Percentiles rank a stretch among this genome's conserved stretches.
These are phyloP conservation scores for Pelargonium australe DNA, from an alignment of 441 rosid genomes.

Conservation along the genomic window DNA sequence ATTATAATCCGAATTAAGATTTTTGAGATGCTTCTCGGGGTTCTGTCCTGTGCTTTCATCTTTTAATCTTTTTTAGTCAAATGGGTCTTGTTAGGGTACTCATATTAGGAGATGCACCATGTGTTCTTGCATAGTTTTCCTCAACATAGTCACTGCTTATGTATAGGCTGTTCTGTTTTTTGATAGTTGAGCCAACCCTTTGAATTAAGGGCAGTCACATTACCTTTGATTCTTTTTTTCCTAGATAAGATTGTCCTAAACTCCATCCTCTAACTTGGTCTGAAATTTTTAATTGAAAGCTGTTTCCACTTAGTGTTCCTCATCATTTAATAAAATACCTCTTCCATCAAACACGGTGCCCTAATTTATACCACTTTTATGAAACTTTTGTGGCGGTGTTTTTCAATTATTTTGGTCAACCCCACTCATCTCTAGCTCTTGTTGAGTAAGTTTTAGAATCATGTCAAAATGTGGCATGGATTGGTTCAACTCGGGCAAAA, in stretches of 20 bases:
- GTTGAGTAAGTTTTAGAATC: no score
- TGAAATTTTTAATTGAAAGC: slow-evolving; percentile 13
- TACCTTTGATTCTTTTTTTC: slow-evolving; percentile 31
- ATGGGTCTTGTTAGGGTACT: slow-evolving; percentile 17
- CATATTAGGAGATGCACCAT: slow-evolving; percentile 30
- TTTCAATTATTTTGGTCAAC: not conserved
- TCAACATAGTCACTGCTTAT: slow-evolving; percentile 28
- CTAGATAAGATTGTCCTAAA: not conserved
- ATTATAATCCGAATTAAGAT: not conserved
- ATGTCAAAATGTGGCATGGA: no score
- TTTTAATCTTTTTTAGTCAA: slow-evolving; percentile 20
- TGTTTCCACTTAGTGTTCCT: slow-evolving; percentile 15
- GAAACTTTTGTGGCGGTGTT: not conserved
- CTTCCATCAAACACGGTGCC: not conserved
- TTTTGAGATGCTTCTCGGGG: slow-evolving; percentile 47
- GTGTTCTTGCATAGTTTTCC: slow-evolving; percentile 81
- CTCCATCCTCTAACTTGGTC: slow-evolving; percentile 18
- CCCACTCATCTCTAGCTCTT: no score
- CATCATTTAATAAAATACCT: slow-evolving; percentile 8
- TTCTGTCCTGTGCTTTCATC: slow-evolving; percentile 37
- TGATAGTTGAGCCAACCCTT: slow-evolving; percentile 39
- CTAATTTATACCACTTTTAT: not conserved
- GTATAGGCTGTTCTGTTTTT: slow-evolving; percentile 35
- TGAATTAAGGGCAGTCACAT: slow-evolving; percentile 19
- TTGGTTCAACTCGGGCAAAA: no score